These are phyloP conservation scores for Verticillium zaregamsianum DNA, from an alignment of 2,329 filamentous ascomycete species.

Conservation along the genomic window DNA sequence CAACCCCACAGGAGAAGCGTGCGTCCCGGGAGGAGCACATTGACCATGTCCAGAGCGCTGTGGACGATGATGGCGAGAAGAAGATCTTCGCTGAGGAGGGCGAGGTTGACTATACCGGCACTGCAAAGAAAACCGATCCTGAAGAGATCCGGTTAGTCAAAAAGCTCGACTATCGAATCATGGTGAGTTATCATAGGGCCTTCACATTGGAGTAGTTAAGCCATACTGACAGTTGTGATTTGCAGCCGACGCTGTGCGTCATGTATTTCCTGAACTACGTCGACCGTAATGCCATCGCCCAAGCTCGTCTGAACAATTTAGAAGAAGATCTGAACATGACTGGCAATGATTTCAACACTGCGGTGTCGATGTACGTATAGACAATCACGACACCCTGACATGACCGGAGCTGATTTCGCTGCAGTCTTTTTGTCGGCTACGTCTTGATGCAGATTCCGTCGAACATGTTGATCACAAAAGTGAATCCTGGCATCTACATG, in stretches of 20 bases:
- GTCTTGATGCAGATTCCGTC: constrained; percentile 59
- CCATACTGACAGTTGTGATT: neutral
- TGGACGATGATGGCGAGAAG: constrained; percentile 7
- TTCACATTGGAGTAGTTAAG: neutral
- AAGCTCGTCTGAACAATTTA: constrained; percentile 34
- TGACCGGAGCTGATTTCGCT: neutral
- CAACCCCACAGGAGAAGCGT: constrained; percentile 1
- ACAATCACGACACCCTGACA: neutral
- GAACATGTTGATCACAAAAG: constrained; percentile 51
- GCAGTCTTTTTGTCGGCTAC: constrained; percentile 41
- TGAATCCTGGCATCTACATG: constrained; percentile 50
- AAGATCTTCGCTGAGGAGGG: constrained; percentile 16
- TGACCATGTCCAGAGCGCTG: constrained; percentile 6
- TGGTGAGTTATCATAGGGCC: constrained; percentile 21
- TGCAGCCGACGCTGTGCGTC: constrained; percentile 29
- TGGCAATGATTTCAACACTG: constrained; percentile 29
- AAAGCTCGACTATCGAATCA: constrained; percentile 36
- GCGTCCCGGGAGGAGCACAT: constrained; percentile 7
- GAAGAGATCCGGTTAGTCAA: constrained; percentile 33
- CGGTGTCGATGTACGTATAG: constrained; percentile 29
- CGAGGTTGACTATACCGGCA: constrained; percentile 31
- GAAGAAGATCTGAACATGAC: constrained; percentile 38
- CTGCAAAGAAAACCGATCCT: constrained; percentile 31
- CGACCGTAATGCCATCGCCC: constrained; percentile 43
- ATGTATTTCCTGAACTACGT: constrained; percentile 38